A percentile compares a stretch with the other conserved stretches of the same genome.
Evolutionary conservation across 495 filamentous ascomycete species (phyloP).

Genomic region (Schizothecium vesticola): DNA sequence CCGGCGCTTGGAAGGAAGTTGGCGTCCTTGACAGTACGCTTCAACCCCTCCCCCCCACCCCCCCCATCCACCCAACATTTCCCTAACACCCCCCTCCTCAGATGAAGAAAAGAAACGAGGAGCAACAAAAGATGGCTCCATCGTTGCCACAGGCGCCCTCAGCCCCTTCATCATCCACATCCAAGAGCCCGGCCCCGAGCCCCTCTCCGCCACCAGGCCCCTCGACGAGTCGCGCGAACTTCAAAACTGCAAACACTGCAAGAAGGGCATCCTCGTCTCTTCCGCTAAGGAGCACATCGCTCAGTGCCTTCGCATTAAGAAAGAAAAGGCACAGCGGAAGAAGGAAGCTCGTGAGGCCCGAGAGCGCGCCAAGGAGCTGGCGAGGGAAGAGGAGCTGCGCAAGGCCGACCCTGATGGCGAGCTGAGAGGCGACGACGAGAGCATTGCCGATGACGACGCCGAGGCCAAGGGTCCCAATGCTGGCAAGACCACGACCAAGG

Average conservation of each 20-base stretch:
- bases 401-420: constrained; percentile 56
- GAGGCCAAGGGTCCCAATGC: constrained; percentile 33
- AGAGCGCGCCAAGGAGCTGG: constrained; percentile 57
- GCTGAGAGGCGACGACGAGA: constrained; percentile 64
- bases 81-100: background rate
- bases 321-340: constrained; percentile 68
- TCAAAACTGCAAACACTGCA: constrained; percentile 77
- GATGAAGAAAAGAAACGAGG: constrained; percentile 44
- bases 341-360: constrained; percentile 73
- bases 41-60: constrained; percentile 17
- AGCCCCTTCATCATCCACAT: constrained; percentile 64
- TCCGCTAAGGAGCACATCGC: constrained; percentile 61
- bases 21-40: constrained; percentile 47
- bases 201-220: constrained; percentile 69
- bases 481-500: constrained; percentile 66
- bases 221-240: constrained; percentile 62
- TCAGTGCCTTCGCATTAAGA: constrained; percentile 67
- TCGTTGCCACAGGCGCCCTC: constrained; percentile 44
- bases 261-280: constrained; percentile 61
- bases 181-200: constrained; percentile 60
- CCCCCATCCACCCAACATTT: background rate
- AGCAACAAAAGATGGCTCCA: constrained; percentile 30
- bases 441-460: constrained; percentile 46
- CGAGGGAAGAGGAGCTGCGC: constrained; percentile 50
- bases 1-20: constrained; percentile 52